These are phyloP conservation scores for Nigrograna mackinnonii DNA, from an alignment of 2,329 filamentous ascomycete genomes.

Conservation along the genomic window DNA sequence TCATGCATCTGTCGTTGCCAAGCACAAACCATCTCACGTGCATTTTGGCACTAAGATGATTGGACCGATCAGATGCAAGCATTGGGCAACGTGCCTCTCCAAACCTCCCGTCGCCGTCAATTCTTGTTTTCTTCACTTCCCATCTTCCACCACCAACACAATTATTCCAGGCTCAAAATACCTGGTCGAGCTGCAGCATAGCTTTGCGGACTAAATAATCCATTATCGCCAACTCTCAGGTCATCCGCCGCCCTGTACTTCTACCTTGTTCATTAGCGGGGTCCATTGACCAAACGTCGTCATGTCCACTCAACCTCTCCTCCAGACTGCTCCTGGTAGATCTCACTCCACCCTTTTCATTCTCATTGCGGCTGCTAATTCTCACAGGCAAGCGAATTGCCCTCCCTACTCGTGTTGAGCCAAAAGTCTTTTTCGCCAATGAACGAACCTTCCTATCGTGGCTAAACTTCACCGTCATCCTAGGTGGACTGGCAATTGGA, in stretches of 20 bases:
- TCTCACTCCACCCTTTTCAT: conserved; percentile 7
- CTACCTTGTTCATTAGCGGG: background rate
- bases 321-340: conserved; percentile 89
- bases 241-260: background rate
- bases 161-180: too few relatives aligned
- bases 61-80: conserved; percentile 16
- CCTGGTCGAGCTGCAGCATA: too few relatives aligned
- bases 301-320: conserved; percentile 96
- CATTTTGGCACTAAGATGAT: too few relatives aligned
- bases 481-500: conserved; percentile 93
- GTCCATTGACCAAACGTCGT: conserved; percentile 27
- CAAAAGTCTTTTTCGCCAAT: conserved; percentile 99
- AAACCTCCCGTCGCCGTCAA: background rate
- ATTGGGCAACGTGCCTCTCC: conserved; percentile 10
- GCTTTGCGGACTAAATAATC: too few relatives aligned
- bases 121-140: too few relatives aligned
- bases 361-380: conserved; percentile 5
- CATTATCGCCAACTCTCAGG: background rate
- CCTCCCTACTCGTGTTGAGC: conserved; percentile 95
- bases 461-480: conserved; percentile 99
- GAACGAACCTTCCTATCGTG: conserved; percentile 98
- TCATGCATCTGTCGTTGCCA: too few relatives aligned
- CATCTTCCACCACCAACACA: too few relatives aligned
- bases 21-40: too few relatives aligned
- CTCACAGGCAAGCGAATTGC: conserved; percentile 91